Base-by-base conservation (phyloP, 2,329 filamentous ascomycete species). In the Exophiala mesophila region DNA sequence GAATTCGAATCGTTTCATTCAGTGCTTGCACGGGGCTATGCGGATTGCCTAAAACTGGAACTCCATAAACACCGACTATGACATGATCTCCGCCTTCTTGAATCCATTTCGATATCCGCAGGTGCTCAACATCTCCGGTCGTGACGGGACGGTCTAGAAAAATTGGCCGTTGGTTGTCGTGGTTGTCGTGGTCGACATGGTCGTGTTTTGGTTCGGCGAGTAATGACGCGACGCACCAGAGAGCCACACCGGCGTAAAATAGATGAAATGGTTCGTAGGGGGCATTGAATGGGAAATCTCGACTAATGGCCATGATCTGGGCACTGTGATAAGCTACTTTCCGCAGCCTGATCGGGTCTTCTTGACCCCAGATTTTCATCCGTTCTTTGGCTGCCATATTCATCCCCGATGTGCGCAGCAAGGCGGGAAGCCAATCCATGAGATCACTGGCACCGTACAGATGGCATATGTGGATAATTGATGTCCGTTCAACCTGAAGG, bases 231-330 rank as follows among this genome's bases (percentile, higher is more conserved):
- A 39, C 5, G 19, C 15, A 2, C 10, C n/a, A 38, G 8, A 44
- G 35, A 2, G 38, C 38, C 4, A 34, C 21, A 7, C 43, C 38
- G 2, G 43, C 43, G 20, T 46, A 39, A 13, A 46, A 46, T 1
- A 28, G 16, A 16, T 13, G 15, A 17, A 13, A 37, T 3, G 43
- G 3, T 21, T 41, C 32, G 9, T 17, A n/a, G 1, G 38, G 33
- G 7, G 13, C 9, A 15, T 31, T 24, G 13, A 13, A 12, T 3
- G 37, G 43, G 32, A 19, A 41, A 5, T 24, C 12, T 10, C 43
- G 13, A n/a, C 18, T 12, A 9, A 41, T 12, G 2, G 9, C 21
- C 5, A 46, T 5, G n/a, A 37, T 13, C 28, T 33, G 38, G 6
- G 43, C 37, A 16, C 24, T 34, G 15, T 30, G 28, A 21, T 17